phyloP scores from a whole-genome alignment of 2,329 filamentous ascomycete genomes.

The Talaromyces marneffei region DNA sequence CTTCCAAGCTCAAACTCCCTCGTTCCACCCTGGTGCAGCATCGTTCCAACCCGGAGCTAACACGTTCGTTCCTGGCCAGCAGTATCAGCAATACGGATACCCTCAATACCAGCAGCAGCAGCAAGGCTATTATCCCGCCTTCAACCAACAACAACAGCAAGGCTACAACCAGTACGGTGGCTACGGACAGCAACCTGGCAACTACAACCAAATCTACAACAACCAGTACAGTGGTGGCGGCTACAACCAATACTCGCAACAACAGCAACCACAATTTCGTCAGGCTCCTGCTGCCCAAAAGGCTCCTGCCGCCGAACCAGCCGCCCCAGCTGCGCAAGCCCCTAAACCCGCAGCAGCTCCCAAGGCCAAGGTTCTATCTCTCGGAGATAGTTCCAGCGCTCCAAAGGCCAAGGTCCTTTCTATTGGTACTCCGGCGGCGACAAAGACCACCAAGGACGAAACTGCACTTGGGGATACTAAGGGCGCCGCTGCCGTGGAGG shows the following conservation, averaged over 20 bases:
- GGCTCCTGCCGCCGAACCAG: slow-evolving; percentile 26
- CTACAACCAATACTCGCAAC: slow-evolving; percentile 39
- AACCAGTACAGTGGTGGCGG: slow-evolving; percentile 43
- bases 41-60: slow-evolving; percentile 69
- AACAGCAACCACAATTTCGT: slow-evolving; percentile 45
- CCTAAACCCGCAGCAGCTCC: slow-evolving; percentile 34
- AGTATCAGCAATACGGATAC: slow-evolving; percentile 54
- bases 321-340: slow-evolving; percentile 28
- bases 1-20: slow-evolving; percentile 45
- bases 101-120: slow-evolving; percentile 41
- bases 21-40: slow-evolving; percentile 62
- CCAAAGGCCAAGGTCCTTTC: slow-evolving; percentile 71
- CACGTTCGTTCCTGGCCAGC: slow-evolving; percentile 66
- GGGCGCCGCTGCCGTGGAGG: slow-evolving; percentile 52
- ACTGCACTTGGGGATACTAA: slow-evolving; percentile 46
- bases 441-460: slow-evolving; percentile 32
- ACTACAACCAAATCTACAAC: slow-evolving; percentile 42
- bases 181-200: slow-evolving; percentile 32
- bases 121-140: slow-evolving; percentile 53
- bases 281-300: slow-evolving; percentile 10
- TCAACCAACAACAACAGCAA: slow-evolving; percentile 43
- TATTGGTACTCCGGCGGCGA: slow-evolving; percentile 52
- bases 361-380: slow-evolving; percentile 56
- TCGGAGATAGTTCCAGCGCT: slow-evolving; percentile 46
- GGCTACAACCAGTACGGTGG: slow-evolving; percentile 45